Conservation (phyloP, 179 eudicot genomes). For the Beta macrorhiza region DNA sequence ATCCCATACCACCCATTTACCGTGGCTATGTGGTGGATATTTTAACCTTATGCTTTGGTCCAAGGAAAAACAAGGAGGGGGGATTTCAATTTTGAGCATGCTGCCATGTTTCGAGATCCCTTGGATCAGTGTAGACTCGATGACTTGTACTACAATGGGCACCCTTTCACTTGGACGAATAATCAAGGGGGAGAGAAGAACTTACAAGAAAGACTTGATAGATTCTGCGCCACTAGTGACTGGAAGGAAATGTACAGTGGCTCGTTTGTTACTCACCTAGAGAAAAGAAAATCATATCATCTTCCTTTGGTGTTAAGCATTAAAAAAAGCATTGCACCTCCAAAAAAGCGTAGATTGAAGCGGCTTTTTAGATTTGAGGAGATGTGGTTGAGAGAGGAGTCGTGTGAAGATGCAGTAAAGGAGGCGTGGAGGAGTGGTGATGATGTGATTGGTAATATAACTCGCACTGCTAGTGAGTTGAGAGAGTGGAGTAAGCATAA, state of each 20-base stretch:
- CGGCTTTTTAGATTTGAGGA: too few species aligned
- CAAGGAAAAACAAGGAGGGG: not conserved
- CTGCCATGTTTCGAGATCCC: not conserved
- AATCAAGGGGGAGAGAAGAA: not conserved
- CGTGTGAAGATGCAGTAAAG: too few species aligned
- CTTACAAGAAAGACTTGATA: not conserved
- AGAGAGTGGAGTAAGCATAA: too few species aligned
- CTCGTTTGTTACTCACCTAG: not conserved
- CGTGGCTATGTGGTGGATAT: not conserved
- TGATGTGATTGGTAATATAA: too few species aligned
- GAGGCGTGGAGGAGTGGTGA: too few species aligned
- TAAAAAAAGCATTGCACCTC: too few species aligned
- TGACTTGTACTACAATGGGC: not conserved
- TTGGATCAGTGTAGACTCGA: not conserved
- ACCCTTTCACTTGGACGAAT: not conserved
- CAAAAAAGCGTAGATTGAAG: too few species aligned
- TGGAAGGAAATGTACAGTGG: not conserved
- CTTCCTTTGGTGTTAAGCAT: too few species aligned
- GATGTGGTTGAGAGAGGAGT: not conserved
- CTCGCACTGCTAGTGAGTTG: too few species aligned
- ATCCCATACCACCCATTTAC: accelerated
- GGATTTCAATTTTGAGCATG: not conserved
- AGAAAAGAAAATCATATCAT: not conserved
- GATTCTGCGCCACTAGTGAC: not conserved
- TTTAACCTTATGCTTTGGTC: not conserved